Percentiles rank a stretch among this genome's conserved stretches.
Evolutionary conservation across 2,329 filamentous ascomycete species (phyloP).

Genomic region (Aspergillus oerlinghausenensis): DNA sequence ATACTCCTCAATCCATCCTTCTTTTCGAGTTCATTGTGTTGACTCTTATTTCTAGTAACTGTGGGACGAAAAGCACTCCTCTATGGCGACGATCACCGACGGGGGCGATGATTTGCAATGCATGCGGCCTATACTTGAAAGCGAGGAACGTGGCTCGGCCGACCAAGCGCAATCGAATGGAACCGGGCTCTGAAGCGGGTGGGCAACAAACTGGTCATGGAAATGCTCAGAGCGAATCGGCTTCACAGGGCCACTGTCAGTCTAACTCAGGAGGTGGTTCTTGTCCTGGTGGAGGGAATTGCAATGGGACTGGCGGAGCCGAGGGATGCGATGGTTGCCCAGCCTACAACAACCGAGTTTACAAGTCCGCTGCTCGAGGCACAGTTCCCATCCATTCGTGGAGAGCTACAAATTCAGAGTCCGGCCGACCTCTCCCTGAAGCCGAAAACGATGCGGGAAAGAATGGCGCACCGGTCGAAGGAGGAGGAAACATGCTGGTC

Average conservation of each 20-base stretch:
- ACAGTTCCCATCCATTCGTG: conserved; percentile 27
- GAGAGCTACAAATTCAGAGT: conserved; percentile 28
- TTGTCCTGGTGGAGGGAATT: conserved; percentile 89
- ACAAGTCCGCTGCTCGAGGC: conserved; percentile 67
- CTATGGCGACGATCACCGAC: conserved; percentile 91
- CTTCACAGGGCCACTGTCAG: conserved; percentile 23
- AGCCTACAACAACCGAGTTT: conserved; percentile 93
- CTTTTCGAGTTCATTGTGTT: conserved; percentile 4
- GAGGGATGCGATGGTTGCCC: conserved; percentile 94
- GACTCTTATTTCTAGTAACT: conserved; percentile 62
- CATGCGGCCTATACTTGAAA: conserved; percentile 91
- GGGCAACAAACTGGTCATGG: conserved; percentile 26
- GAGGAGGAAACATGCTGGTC: conserved; percentile 58
- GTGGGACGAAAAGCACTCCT: conserved; percentile 86
- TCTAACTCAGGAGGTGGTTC: conserved; percentile 68
- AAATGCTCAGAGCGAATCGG: conserved; percentile 6
- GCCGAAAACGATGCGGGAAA: conserved; percentile 24
- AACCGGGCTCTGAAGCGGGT: conserved; percentile 37
- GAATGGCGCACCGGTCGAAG: conserved; percentile 18
- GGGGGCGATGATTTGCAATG: conserved; percentile 95
- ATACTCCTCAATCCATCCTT: not conserved
- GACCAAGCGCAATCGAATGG: conserved; percentile 73
- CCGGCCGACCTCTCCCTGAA: conserved; percentile 12
- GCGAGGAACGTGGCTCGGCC: conserved; percentile 87
- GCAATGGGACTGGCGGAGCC: conserved; percentile 92